These are phyloP conservation scores for Wolfiporia cocos DNA, from an alignment of 1,284 basidiomycete species.

Conservation along the genomic window DNA sequence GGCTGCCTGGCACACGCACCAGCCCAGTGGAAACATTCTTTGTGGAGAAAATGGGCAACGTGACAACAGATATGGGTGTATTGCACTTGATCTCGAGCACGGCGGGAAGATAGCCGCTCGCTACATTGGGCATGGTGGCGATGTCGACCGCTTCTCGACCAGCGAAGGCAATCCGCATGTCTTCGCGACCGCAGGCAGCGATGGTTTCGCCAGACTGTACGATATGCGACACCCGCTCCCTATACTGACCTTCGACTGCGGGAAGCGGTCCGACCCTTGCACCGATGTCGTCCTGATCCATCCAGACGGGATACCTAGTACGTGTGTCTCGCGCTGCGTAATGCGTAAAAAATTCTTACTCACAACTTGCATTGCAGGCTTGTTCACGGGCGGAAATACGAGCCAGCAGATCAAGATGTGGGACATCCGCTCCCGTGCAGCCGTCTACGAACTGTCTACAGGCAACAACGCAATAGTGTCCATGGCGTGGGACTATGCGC, in stretches of 20 bases:
- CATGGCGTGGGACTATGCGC: constrained; percentile 29
- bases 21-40: constrained; percentile 22
- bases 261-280: constrained; percentile 11
- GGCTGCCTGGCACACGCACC: constrained; percentile 25
- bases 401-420: constrained; percentile 30
- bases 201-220: constrained; percentile 34
- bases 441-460: constrained; percentile 34
- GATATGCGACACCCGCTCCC: constrained; percentile 28
- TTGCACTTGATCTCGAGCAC: constrained; percentile 29
- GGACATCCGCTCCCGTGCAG: constrained; percentile 30
- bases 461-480: constrained; percentile 32
- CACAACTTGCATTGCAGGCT: constrained; percentile 13
- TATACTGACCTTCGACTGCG: constrained; percentile 19
- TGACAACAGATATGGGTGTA: constrained; percentile 18
- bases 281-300: constrained; percentile 17
- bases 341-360: background rate
- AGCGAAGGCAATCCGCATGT: constrained; percentile 28
- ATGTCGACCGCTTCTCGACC: constrained; percentile 26
- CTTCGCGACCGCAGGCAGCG: constrained; percentile 31
- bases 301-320: constrained; percentile 23
- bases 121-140: constrained; percentile 34
- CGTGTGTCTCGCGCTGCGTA: constrained; percentile 1
- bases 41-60: constrained; percentile 16
- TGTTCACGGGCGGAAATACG: constrained; percentile 26
- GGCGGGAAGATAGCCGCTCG: constrained; percentile 23